A percentile compares a stretch with the other conserved stretches of the same genome.
Conservation (phyloP, 2,329 filamentous ascomycete genomes). For the Colletotrichum tanaceti region DNA sequence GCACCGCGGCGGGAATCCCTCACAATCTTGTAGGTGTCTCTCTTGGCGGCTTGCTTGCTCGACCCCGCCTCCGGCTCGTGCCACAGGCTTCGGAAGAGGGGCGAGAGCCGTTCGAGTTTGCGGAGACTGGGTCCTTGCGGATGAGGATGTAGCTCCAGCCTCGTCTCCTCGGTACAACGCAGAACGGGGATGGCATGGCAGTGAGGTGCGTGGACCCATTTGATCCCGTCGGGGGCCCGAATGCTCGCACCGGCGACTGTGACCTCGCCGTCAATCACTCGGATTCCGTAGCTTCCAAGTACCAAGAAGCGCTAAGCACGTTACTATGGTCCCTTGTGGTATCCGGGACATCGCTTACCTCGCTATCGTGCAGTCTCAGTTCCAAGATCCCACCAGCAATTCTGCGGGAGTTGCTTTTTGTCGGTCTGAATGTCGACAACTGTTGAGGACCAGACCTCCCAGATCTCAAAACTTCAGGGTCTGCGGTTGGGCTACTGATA, state of each 20-base stretch:
- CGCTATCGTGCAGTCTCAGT: slow-evolving; percentile 60
- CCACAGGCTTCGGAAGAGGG: slow-evolving; percentile 76
- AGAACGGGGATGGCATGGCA: slow-evolving; percentile 79
- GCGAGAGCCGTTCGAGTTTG: slow-evolving; percentile 69
- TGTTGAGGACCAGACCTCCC: slow-evolving; percentile 41
- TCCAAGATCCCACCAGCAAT: slow-evolving; percentile 54
- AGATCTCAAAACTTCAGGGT: neutral
- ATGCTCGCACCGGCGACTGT: slow-evolving; percentile 75
- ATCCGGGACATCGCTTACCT: slow-evolving; percentile 51
- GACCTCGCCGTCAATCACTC: slow-evolving; percentile 70
- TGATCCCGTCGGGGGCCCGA: slow-evolving; percentile 56
- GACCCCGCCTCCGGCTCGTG: slow-evolving; percentile 55
- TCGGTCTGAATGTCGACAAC: slow-evolving; percentile 60
- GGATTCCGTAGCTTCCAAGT: slow-evolving; percentile 76
- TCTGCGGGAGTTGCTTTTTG: slow-evolving; percentile 56
- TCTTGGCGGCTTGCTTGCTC: slow-evolving; percentile 39
- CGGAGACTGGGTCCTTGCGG: slow-evolving; percentile 61
- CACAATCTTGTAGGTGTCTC: slow-evolving; percentile 63
- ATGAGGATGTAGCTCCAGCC: slow-evolving; percentile 67
- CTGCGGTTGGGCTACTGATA: neutral
- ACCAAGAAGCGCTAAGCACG: slow-evolving; percentile 67
- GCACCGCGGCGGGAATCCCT: slow-evolving; percentile 38
- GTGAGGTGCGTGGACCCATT: slow-evolving; percentile 73
- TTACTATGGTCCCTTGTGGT: slow-evolving; percentile 37
- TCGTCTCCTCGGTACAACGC: slow-evolving; percentile 61